These are phyloP conservation scores for Boletus tylopilopsis DNA, from an alignment of 768 basidiomycete species.

Conservation along the genomic window DNA sequence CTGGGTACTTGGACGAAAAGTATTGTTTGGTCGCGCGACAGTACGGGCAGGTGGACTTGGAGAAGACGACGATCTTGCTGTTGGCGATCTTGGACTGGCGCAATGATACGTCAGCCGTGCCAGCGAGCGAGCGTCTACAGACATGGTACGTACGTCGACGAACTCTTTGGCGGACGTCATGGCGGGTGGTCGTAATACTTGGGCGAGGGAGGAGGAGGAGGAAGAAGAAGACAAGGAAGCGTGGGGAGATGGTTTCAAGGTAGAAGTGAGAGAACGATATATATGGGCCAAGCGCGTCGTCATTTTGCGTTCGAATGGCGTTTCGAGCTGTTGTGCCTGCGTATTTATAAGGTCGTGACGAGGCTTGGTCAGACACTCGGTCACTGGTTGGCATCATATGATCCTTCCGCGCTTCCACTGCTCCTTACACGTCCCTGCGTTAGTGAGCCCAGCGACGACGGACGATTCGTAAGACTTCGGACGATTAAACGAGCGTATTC, in stretches of 20 bases:
- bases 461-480: no score
- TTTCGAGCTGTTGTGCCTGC: not conserved
- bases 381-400: no score
- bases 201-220: slow-evolving; percentile 25
- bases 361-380: no score
- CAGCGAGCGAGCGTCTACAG: slow-evolving; percentile 18
- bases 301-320: no score
- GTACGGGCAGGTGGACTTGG: slow-evolving; percentile 56
- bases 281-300: slow-evolving; percentile 15
- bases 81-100: slow-evolving; percentile 44
- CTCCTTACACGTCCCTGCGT: no score
- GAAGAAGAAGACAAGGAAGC: slow-evolving; percentile 18
- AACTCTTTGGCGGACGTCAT: slow-evolving; percentile 32
- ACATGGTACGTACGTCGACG: slow-evolving; percentile 40
- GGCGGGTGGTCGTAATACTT: slow-evolving; percentile 5
- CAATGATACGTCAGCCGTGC: no score
- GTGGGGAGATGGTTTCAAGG: slow-evolving; percentile 5
- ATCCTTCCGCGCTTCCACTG: no score
- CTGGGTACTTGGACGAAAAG: slow-evolving; percentile 38
- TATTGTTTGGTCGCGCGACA: slow-evolving; percentile 48
- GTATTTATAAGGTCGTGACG: no score
- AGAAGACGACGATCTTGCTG: slow-evolving; percentile 57
- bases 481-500: no score
- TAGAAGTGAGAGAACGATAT: slow-evolving; percentile 18
- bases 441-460: no score